A percentile compares a stretch with the other conserved stretches of the same genome.
phyloP scores from a whole-genome alignment of 257 asterid genomes.

The Salvia splendens region DNA sequence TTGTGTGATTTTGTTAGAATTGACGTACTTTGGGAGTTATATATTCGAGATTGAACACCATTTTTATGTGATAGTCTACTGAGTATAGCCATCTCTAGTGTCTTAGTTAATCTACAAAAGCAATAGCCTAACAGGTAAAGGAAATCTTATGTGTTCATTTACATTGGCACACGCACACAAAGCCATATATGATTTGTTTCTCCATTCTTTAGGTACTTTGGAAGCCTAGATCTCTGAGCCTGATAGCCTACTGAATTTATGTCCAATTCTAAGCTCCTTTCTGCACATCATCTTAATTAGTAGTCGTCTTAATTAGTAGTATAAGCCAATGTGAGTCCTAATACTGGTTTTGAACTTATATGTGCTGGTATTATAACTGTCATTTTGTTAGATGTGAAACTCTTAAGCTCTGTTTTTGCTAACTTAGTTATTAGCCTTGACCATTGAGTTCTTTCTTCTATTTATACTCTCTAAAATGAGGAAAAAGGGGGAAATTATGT shows the following conservation, averaged over 20 bases:
- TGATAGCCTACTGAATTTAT: not conserved
- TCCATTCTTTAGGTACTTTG: not conserved
- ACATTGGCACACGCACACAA: not conserved
- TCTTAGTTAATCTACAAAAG: not conserved
- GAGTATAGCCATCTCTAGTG: not conserved
- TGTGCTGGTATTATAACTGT: not conserved
- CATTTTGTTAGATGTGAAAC: not conserved
- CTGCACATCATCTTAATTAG: not conserved
- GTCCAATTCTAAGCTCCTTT: not conserved
- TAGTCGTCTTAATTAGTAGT: too few relatives aligned
- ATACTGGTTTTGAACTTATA: constrained; percentile 1
- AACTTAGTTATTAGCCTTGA: not conserved
- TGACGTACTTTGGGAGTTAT: not conserved
- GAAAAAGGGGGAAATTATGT: not conserved
- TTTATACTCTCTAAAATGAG: not conserved
- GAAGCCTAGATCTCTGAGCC: constrained; percentile 2
- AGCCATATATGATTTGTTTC: not conserved
- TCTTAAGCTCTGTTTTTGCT: not conserved
- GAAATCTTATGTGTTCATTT: constrained; percentile 6
- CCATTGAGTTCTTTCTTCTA: not conserved
- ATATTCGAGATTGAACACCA: not conserved
- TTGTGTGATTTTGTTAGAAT: constrained; percentile 7
- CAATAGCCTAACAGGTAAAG: not conserved
- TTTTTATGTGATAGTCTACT: not conserved
- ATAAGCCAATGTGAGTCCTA: not conserved